Base-by-base conservation (phyloP, 345 rosid genomes). In the Aurinia saxatilis region DNA sequence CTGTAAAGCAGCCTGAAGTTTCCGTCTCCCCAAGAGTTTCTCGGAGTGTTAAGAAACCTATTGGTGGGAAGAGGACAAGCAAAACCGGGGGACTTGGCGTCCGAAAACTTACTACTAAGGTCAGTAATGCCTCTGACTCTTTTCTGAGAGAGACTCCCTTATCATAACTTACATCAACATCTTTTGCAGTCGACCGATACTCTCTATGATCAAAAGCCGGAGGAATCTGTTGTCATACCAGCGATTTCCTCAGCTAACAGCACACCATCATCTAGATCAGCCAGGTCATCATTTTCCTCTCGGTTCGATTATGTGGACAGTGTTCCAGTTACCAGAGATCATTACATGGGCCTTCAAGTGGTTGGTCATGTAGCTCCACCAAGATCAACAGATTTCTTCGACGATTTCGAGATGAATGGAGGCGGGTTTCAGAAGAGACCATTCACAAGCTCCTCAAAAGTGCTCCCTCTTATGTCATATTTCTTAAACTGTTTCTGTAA, bases 121-220 rank as follows among this genome's bases (percentile, higher is more conserved):
- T 92, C 69, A 52, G 16, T 52, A 19, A 16, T 50, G 17, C 17
- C 12, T 19, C 27, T 21, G 9, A n/a, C n/a, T n/a, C n/a, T n/a
- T n/a, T n/a, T n/a, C n/a, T n/a, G n/a, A n/a, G n/a, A n/a, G n/a
- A n/a, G n/a, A n/a, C n/a, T n/a, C n/a, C n/a, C n/a, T n/a, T n/a
- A n/a, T n/a, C n/a, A n/a, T n/a, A n/a, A n/a, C n/a, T n/a, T n/a
- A n/a, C n/a, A n/a, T n/a, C n/a, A n/a, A n/a, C n/a, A n/a, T n/a
- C n/a, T n/a, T n/a, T 50, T 75, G 73, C 91, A 93, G 97, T 72
- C 97, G 10, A 87, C 76, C 62, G 96, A 78, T 73, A 86, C 73
- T 76, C 82, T 93, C 5, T 93, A 93, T 73, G 97, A 93, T 74
- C 99, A 93, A 74, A 87, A 90, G 75, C 99, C 97, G 37, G 96